Evolutionary conservation across 768 basidiomycete species (phyloP), one percentile per base, ranked within the genome.

Genomic region (Phlebiopsis gigantea): DNA sequence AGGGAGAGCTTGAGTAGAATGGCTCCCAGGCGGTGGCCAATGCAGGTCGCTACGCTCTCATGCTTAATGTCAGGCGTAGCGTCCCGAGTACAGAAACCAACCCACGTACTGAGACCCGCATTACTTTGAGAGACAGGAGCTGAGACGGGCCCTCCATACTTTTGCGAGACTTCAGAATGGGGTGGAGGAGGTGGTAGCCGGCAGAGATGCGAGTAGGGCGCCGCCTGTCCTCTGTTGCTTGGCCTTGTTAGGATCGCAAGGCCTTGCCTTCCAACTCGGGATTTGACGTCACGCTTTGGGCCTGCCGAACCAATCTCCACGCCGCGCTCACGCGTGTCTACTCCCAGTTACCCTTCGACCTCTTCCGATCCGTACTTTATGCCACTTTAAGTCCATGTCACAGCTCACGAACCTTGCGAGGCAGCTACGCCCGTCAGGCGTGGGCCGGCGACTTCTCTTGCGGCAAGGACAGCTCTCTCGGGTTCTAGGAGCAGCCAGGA

Each of bases 1-100:
- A 84, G 9, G 89, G 82, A 0, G 87, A 88, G 56, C 82, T 88
- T 7, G 90, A 91, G 69, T 90, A 93, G 69, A 91, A 93, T 14
- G 90, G 91, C 62, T 90, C 84, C 88, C 90, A 92, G 70, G 86
- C 79, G 61, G 77, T 80, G 2, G 87, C 83, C 48, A 93, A 70
- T 50, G 85, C 78, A 19, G 90, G 90, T 61, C 88, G 79, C 89
- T 91, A 47, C 34, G 66, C 63, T 65, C 52, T 53, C 41, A 54
- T 41, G 53, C 48, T 51, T 45, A 55, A 21, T 44, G 57, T 47
- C 56, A 3, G 34, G 17, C 31, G 21, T 17, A 28, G 26, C 7
- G 47, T 48, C 21, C 5, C 47, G 10, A 47, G 28, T 30, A 53
- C 46, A 41, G 30, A 31, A 8, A 58, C 45, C 49, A 7, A 50